Conservation (phyloP, 768 basidiomycete genomes). For the Hericium rajendrae region DNA sequence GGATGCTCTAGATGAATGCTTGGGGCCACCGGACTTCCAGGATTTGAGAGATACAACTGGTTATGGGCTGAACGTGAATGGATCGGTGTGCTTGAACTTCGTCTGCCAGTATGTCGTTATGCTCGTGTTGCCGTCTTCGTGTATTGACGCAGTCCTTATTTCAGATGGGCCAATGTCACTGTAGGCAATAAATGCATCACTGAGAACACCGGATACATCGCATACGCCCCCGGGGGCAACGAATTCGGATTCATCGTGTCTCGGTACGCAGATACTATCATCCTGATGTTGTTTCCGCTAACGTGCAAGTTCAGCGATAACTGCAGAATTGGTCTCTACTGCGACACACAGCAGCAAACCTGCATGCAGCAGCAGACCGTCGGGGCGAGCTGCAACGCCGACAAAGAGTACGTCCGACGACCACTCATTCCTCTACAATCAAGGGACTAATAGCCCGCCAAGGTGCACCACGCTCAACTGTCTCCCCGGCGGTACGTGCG, state of each 20-base stretch:
- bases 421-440: slow-evolving; percentile 18
- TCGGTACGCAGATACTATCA: slow-evolving; percentile 33
- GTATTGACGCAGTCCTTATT: not conserved
- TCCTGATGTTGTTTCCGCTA: too few relatives aligned
- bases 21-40: slow-evolving; percentile 52
- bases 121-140: not conserved
- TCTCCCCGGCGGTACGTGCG: slow-evolving; percentile 49
- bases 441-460: slow-evolving; percentile 24
- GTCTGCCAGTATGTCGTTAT: slow-evolving; percentile 58
- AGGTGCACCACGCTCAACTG: slow-evolving; percentile 80
- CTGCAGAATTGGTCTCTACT: slow-evolving; percentile 66
- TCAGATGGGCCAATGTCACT: slow-evolving; percentile 73
- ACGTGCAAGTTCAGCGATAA: slow-evolving; percentile 41
- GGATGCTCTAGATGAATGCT: slow-evolving; percentile 59
- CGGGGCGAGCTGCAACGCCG: slow-evolving; percentile 49
- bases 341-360: slow-evolving; percentile 47
- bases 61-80: slow-evolving; percentile 68
- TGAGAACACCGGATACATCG: slow-evolving; percentile 76
- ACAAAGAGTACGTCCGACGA: slow-evolving; percentile 40
- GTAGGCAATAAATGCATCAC: slow-evolving; percentile 51
- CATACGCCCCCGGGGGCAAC: slow-evolving; percentile 40
- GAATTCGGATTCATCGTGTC: slow-evolving; percentile 77
- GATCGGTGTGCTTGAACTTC: slow-evolving; percentile 76
- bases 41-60: slow-evolving; percentile 56
- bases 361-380: slow-evolving; percentile 53